Conservation (phyloP, 2,329 filamentous ascomycete genomes). For the Pseudogymnoascus sp. region DNA sequence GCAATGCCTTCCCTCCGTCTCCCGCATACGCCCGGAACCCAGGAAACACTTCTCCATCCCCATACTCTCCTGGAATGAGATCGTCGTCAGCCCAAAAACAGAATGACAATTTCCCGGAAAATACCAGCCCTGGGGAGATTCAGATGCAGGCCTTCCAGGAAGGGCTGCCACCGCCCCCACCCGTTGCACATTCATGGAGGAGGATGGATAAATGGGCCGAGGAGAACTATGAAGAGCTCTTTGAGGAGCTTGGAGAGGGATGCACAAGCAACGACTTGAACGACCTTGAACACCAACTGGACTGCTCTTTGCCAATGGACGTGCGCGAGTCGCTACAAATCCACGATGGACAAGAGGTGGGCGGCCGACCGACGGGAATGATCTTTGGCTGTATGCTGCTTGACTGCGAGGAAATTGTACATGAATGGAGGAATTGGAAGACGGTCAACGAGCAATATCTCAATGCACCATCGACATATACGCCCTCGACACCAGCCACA, state of each 20-base stretch:
- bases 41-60: slow-evolving; percentile 52
- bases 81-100: slow-evolving; percentile 63
- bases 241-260: slow-evolving; percentile 85
- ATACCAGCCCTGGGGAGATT: slow-evolving; percentile 70
- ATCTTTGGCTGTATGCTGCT: slow-evolving; percentile 92
- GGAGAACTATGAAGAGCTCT: slow-evolving; percentile 90
- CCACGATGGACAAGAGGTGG: slow-evolving; percentile 96
- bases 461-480: slow-evolving; percentile 40
- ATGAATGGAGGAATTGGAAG: slow-evolving; percentile 96
- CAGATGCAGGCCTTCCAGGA: slow-evolving; percentile 95
- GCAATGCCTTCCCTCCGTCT: slow-evolving; percentile 47
- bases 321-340: slow-evolving; percentile 83
- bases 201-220: slow-evolving; percentile 93
- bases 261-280: slow-evolving; percentile 93
- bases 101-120: slow-evolving; percentile 56
- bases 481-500: slow-evolving; percentile 59
- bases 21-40: slow-evolving; percentile 35
- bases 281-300: slow-evolving; percentile 90
- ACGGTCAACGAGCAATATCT: slow-evolving; percentile 87
- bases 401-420: slow-evolving; percentile 95
- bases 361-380: slow-evolving; percentile 82
- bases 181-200: slow-evolving; percentile 82
- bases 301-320: slow-evolving; percentile 88
- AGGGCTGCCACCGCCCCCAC: slow-evolving; percentile 80
- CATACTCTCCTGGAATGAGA: slow-evolving; percentile 85